Evolutionary conservation across 169 alveolate genomes (phyloP).

Genomic region (Plasmodium berghei): DNA sequence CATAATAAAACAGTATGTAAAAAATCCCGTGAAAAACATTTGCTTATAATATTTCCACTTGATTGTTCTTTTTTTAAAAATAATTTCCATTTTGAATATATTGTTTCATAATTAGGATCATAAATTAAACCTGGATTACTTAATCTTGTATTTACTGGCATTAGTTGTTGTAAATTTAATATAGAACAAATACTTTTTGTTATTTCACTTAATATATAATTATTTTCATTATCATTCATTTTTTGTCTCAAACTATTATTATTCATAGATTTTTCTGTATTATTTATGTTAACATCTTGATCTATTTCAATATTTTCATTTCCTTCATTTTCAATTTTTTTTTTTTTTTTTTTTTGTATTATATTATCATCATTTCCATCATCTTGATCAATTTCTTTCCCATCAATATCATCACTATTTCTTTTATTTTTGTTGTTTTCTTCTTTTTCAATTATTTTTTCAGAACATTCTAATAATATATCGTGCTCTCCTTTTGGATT

Average conservation of each 20-base stretch:
- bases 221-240: neutral
- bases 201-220: slow-evolving; percentile 38
- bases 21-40: slow-evolving; percentile 62
- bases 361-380: neutral
- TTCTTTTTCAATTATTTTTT: neutral
- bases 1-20: slow-evolving; percentile 41
- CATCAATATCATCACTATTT: neutral
- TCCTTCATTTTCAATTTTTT: neutral
- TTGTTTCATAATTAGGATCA: slow-evolving; percentile 48
- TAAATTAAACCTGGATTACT: slow-evolving; percentile 46
- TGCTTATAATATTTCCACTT: slow-evolving; percentile 67
- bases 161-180: slow-evolving; percentile 46
- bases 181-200: slow-evolving; percentile 67
- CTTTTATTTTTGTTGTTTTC: neutral
- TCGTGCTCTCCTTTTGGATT: neutral
- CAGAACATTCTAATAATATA: neutral
- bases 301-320: neutral
- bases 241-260: neutral
- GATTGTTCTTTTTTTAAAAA: slow-evolving; percentile 69
- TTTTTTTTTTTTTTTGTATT: neutral
- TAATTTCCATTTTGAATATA: slow-evolving; percentile 60
- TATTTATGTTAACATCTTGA: neutral
- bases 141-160: slow-evolving; percentile 25
- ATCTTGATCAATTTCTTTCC: neutral
- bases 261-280: neutral